Evolutionary conservation across 1,284 basidiomycete species (phyloP), one percentile per base, ranked within the genome.

Genomic region (Trichosporon sp.): DNA sequence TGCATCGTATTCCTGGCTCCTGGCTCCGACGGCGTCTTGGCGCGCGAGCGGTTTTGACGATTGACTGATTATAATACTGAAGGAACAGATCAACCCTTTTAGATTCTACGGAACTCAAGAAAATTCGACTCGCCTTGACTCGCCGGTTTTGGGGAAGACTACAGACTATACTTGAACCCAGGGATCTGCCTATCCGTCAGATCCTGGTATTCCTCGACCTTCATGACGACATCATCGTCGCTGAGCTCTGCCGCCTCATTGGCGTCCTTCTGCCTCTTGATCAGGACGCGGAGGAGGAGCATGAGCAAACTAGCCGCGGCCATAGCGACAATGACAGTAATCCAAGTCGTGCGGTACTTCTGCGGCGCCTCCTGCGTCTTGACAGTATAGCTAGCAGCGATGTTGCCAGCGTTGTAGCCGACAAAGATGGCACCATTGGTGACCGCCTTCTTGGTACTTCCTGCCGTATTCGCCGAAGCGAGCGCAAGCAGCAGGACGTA

Each of bases 271-370:
- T 82, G 80, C 5, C 71, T 64, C 9, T 65, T 63, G 62, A 78
- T 74, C 21, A 77, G 44, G 29, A 69, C 60, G 19, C 81, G 72
- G 2, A 82, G 68, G 11, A 77, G 34, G n/a, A 81, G 58, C 2
- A 77, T 75, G 32, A 68, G 60, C 21, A 72, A 19, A 5, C 70
- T 69, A 6, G 76, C 71, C 58, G 73, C 75, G 4, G 64, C 72
- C 80, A 81, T 81, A 32, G 68, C 68, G 16, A 80, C 78, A 56
- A 83, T 78, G 49, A 83, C 76, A 19, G 79, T 71, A 63, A 83
- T 82, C 80, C 82, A 84, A 2, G 82, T 82, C 21, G 75, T 75
- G 11, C 80, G 77, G 68, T 83, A 84, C 66, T 82, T 80, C 68
- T 78, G 76, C 1, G 60, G 49, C 25, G 64, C 70, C 58, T 80